Percentiles rank a stretch among this genome's conserved stretches.
Evolutionary conservation across 140 eudicot genomes (phyloP).

Genomic region (Ambrosia hybrid): DNA sequence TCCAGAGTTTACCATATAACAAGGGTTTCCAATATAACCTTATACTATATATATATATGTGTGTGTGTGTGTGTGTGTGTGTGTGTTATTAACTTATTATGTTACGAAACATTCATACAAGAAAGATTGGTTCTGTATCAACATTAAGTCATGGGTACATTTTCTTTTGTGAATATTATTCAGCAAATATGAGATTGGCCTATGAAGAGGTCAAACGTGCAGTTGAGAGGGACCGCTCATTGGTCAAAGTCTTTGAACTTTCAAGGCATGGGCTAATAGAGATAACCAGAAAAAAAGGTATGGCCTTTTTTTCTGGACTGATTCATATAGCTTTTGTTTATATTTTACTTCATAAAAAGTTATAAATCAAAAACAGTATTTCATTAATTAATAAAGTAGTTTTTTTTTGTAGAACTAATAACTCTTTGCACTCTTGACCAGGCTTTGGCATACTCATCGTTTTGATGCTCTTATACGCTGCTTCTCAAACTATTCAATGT

Average conservation of each 20-base stretch:
- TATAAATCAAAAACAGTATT: neutral
- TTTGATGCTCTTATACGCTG: too few species aligned
- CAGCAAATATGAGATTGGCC: slow-evolving; percentile 32
- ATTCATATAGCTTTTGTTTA: neutral
- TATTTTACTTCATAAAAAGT: neutral
- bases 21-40: too few species aligned
- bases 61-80: neutral
- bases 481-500: too few species aligned
- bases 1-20: too few species aligned
- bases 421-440: slow-evolving; percentile 29
- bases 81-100: neutral
- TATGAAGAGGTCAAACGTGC: slow-evolving; percentile 87
- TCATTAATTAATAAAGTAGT: neutral
- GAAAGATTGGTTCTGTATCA: slow-evolving; percentile 2
- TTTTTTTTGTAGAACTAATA: neutral
- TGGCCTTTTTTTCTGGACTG: neutral
- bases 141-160: slow-evolving; percentile 8
- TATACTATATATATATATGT: too few species aligned
- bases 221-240: slow-evolving; percentile 87
- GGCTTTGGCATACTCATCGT: slow-evolving; percentile 25
- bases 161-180: slow-evolving; percentile 18
- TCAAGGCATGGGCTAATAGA: slow-evolving; percentile 96
- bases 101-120: slow-evolving; percentile 1
- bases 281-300: slow-evolving; percentile 88
- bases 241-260: slow-evolving; percentile 79